Evolutionary conservation across 2,329 filamentous ascomycete species (phyloP).

Genomic region (Monosporascus sp.): DNA sequence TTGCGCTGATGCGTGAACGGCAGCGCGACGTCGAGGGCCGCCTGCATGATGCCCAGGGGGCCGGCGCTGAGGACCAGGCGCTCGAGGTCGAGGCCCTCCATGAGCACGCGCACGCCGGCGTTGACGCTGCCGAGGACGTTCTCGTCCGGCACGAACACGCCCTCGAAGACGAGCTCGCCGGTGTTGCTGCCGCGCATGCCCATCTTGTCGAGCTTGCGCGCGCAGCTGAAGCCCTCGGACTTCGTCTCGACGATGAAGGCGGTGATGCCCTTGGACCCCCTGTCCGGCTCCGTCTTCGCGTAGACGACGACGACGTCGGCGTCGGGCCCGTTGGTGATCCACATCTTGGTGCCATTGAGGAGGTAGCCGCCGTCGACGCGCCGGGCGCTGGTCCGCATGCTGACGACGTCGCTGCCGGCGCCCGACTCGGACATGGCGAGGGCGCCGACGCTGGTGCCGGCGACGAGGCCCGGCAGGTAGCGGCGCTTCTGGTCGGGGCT

Average conservation of each 20-base stretch:
- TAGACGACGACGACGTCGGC: constrained; percentile 95
- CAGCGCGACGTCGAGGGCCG: constrained; percentile 75
- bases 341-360: constrained; percentile 94
- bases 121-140: constrained; percentile 78
- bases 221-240: constrained; percentile 73
- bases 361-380: constrained; percentile 79
- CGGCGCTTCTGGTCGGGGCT: constrained; percentile 70
- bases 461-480: constrained; percentile 76
- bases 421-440: constrained; percentile 94
- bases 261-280: constrained; percentile 84
- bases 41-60: constrained; percentile 91
- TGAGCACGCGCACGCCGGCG: constrained; percentile 81
- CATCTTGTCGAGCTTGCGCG: constrained; percentile 92
- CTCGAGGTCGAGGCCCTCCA: constrained; percentile 95
- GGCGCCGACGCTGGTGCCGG: constrained; percentile 76
- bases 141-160: constrained; percentile 80
- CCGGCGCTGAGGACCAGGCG: constrained; percentile 87
- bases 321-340: constrained; percentile 97
- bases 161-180: constrained; percentile 85
- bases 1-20: constrained; percentile 86
- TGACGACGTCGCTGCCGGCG: constrained; percentile 88
- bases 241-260: constrained; percentile 82
- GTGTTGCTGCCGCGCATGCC: constrained; percentile 98
- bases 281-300: constrained; percentile 81
- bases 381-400: constrained; percentile 84